phyloP scores from a whole-genome alignment of 371 early-diverging fungal genomes.

The Zychaea mexicana region DNA sequence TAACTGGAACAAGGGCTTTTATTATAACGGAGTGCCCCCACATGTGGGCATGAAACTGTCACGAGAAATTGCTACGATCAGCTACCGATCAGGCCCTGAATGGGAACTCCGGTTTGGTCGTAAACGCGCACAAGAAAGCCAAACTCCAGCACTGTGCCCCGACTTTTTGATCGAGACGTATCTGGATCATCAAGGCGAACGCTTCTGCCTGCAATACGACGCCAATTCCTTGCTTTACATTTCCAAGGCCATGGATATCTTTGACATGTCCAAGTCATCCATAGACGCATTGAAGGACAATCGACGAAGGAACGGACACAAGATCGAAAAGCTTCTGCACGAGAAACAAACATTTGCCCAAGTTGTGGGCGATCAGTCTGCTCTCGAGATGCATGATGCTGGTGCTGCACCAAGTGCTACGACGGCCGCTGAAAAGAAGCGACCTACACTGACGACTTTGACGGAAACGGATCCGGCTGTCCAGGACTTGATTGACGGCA shows the following conservation, averaged over 20 bases:
- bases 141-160: conserved; percentile 84
- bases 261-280: conserved; percentile 80
- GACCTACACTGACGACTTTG: conserved; percentile 23
- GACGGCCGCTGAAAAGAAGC: conserved; percentile 10
- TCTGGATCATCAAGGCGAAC: conserved; percentile 93
- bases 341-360: conserved; percentile 20
- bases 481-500: conserved; percentile 59
- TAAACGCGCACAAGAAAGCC: conserved; percentile 70
- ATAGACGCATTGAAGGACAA: conserved; percentile 44
- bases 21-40: conserved; percentile 89
- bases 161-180: conserved; percentile 96
- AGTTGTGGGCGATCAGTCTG: conserved; percentile 34
- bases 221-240: conserved; percentile 93
- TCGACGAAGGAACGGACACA: conserved; percentile 41
- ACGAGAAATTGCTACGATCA: conserved; percentile 85
- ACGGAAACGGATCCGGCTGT: conserved; percentile 48
- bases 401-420: background rate
- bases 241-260: conserved; percentile 97
- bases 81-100: conserved; percentile 94
- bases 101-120: conserved; percentile 96
- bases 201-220: conserved; percentile 91
- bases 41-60: conserved; percentile 96
- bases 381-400: conserved; percentile 31
- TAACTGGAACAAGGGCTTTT: conserved; percentile 93
- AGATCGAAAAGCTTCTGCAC: conserved; percentile 29